Evolutionary conservation across 1,284 basidiomycete genomes (phyloP), one percentile per base, ranked within the genome.

Genomic region (Apiotrichum brassicae): DNA sequence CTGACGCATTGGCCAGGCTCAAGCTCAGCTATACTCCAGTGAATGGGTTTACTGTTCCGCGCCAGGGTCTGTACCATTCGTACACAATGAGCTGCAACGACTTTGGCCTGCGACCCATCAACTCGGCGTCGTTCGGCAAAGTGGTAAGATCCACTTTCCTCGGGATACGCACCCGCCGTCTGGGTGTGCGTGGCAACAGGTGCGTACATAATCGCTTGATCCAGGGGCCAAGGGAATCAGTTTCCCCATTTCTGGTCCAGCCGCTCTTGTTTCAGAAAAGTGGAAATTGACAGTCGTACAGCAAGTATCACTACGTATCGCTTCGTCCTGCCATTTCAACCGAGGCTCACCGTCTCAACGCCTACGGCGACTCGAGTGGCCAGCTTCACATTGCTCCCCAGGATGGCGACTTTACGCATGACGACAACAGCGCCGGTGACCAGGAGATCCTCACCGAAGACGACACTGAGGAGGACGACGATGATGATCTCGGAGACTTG

Each of bases 71-170:
- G 47, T 94, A 93, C 74, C 87, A 89, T 66, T 91, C 88, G 35
- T 94, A 93, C 75, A 82, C 86, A 54, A 79, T 87, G 54, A 83
- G 90, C 49, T 93, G 89, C 73, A 56, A 62, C n/a, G 65, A 68
- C 30, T 66, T 65, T 52, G 66, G 64, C 12, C 39, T 68, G 24
- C 55, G 61, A 53, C 87, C 91, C 65, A 89, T 93, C 76, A 94
- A 92, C 76, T 89, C 90, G 36, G 90, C 91, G 54, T 91, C 89
- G 5, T 79, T 94, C 62, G 90, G 90, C 57, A 94, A 95, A 75
- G 89, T 89, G 43, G 91, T 95, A 63, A 80, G 89, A 56, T 81
- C 87, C 49, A 90, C 87, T 71, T 95, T 90, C 76, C 87, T 88
- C 39, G 86, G 85, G 59, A 91, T 95, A 79, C 91, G 90, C 79